Conservation (phyloP, 768 basidiomycete species). For the Lactifluus pinguis region DNA sequence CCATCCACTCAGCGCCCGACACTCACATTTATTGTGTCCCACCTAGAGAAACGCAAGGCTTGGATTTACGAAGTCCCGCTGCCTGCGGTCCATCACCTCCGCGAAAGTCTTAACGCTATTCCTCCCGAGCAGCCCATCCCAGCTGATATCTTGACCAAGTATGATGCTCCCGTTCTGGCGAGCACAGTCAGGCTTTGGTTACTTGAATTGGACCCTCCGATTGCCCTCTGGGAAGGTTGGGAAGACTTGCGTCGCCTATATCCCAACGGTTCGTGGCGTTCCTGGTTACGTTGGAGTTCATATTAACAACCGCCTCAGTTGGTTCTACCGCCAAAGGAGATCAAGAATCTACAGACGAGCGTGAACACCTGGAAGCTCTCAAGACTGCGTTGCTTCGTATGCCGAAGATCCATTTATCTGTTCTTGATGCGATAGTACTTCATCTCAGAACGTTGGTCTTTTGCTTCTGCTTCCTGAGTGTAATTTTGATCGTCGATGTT, state of each 20-base stretch:
- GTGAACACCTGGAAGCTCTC: slow-evolving; percentile 50
- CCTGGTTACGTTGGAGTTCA: background rate
- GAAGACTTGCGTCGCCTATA: slow-evolving; percentile 87
- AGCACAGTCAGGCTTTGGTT: slow-evolving; percentile 81
- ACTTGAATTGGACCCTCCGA: slow-evolving; percentile 84
- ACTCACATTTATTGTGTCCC: slow-evolving; percentile 2
- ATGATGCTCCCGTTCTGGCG: slow-evolving; percentile 82
- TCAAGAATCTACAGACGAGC: slow-evolving; percentile 43
- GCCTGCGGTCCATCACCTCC: slow-evolving; percentile 71
- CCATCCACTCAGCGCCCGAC: background rate
- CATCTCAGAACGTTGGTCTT: slow-evolving; percentile 56
- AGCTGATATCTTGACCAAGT: slow-evolving; percentile 52
- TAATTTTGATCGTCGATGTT: slow-evolving; percentile 4
- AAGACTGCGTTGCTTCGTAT: slow-evolving; percentile 55
- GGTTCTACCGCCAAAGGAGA: slow-evolving; percentile 48
- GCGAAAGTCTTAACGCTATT: slow-evolving; percentile 74
- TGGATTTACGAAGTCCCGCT: slow-evolving; percentile 97
- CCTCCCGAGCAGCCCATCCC: slow-evolving; percentile 42
- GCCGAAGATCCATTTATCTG: slow-evolving; percentile 71
- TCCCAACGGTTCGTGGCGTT: slow-evolving; percentile 41
- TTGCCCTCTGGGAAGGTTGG: slow-evolving; percentile 83
- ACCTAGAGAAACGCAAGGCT: slow-evolving; percentile 71
- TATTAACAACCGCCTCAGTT: slow-evolving; percentile 27
- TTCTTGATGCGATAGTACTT: slow-evolving; percentile 66
- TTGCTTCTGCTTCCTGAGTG: background rate